Evolutionary conservation across 441 rosid genomes (phyloP).

Genomic region (Arabidopsis lyrata): DNA sequence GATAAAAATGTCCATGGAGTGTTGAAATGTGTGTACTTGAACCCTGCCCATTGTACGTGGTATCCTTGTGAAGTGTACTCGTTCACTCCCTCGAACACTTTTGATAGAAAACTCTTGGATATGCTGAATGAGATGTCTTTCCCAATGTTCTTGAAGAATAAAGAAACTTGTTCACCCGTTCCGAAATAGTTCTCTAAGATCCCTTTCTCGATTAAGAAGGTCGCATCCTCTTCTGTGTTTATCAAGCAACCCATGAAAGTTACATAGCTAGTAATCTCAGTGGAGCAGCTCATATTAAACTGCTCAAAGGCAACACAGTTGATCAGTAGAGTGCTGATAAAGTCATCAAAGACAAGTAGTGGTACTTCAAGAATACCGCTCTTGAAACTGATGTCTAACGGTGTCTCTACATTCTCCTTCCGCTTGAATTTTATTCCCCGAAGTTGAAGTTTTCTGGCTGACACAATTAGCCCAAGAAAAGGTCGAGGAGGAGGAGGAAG

Average conservation of each 20-base stretch:
- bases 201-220: not conserved
- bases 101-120: not conserved
- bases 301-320: conserved; percentile 8
- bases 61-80: not conserved
- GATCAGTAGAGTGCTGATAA: not conserved
- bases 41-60: conserved; percentile 7
- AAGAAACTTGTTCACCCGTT: not conserved
- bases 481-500: not conserved
- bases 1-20: conserved; percentile 11
- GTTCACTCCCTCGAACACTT: not conserved
- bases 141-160: not conserved
- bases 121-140: not conserved
- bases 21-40: not conserved
- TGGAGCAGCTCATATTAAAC: not conserved
- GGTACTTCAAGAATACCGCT: not conserved
- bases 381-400: conserved; percentile 13
- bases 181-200: not conserved
- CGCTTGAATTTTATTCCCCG: conserved; percentile 55
- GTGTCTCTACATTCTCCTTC: conserved; percentile 40
- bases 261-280: not conserved
- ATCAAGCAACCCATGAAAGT: not conserved
- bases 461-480: conserved; percentile 46
- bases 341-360: conserved; percentile 5
- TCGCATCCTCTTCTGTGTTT: not conserved
- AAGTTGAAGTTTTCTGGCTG: conserved; percentile 52